phyloP scores from a whole-genome alignment of 192 early-diverging fungal species.

The Dissophora globulifera region DNA sequence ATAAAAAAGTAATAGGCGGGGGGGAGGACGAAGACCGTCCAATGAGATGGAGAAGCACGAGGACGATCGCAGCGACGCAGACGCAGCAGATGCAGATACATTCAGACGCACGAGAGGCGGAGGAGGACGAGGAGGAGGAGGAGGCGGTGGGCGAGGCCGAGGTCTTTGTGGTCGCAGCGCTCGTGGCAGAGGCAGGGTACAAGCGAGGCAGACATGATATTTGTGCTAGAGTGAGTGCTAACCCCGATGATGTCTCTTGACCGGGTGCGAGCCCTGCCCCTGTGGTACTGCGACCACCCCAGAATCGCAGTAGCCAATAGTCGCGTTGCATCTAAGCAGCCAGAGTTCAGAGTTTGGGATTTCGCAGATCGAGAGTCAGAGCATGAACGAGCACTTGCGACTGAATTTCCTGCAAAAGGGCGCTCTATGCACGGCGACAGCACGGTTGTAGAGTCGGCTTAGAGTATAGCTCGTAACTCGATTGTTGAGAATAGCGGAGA shows the following conservation, averaged over 20 bases:
- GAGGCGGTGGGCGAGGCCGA: neutral
- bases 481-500: too few species aligned
- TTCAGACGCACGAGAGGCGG: too few species aligned
- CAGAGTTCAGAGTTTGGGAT: neutral
- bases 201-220: neutral
- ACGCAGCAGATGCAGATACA: neutral
- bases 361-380: neutral
- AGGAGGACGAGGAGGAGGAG: neutral
- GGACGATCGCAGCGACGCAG: neutral
- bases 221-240: neutral
- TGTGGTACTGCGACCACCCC: neutral
- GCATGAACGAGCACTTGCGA: neutral
- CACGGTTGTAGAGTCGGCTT: too few species aligned
- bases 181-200: neutral
- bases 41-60: constrained; percentile 5
- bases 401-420: neutral
- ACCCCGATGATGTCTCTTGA: neutral
- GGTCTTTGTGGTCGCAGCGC: neutral
- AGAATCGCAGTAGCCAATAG: neutral
- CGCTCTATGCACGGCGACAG: too few species aligned
- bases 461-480: too few species aligned
- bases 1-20: neutral
- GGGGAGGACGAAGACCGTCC: neutral
- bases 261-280: neutral
- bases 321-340: neutral